Conservation (phyloP, 192 early-diverging fungal genomes). For the Entomortierella chlamydospora region DNA sequence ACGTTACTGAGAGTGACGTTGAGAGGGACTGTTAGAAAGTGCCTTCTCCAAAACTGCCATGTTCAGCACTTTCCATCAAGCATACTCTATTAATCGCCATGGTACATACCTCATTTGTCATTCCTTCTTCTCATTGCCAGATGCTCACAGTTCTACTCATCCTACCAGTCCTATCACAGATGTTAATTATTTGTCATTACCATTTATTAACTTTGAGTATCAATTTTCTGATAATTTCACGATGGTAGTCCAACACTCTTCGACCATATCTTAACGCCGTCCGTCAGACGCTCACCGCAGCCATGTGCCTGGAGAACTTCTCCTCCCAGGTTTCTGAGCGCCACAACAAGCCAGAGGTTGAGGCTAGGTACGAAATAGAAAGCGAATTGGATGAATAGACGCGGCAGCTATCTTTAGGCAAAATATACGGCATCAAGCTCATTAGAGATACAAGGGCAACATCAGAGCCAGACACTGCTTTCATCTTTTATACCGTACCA, state of each 20-base stretch:
- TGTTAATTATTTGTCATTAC: background rate
- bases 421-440: too few species aligned
- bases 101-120: constrained; percentile 8
- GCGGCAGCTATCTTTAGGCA: too few species aligned
- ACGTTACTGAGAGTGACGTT: constrained; percentile 3
- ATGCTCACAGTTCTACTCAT: background rate
- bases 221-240: background rate
- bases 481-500: too few species aligned
- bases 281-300: constrained; percentile 92
- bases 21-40: background rate
- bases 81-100: constrained; percentile 2
- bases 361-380: constrained; percentile 72
- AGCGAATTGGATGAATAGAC: too few species aligned
- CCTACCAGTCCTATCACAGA: background rate
- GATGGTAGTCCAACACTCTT: constrained; percentile 91
- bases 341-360: constrained; percentile 99
- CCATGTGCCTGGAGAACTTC: constrained; percentile 97
- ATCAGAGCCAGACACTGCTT: background rate
- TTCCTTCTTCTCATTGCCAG: background rate
- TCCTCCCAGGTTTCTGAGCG: constrained; percentile 96
- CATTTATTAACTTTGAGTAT: background rate
- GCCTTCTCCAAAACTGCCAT: too few species aligned
- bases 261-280: constrained; percentile 96
- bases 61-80: background rate
- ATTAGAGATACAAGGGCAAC: too few species aligned